Evolutionary conservation across 345 rosid species (phyloP).

Genomic region (Acer yangbiense): DNA sequence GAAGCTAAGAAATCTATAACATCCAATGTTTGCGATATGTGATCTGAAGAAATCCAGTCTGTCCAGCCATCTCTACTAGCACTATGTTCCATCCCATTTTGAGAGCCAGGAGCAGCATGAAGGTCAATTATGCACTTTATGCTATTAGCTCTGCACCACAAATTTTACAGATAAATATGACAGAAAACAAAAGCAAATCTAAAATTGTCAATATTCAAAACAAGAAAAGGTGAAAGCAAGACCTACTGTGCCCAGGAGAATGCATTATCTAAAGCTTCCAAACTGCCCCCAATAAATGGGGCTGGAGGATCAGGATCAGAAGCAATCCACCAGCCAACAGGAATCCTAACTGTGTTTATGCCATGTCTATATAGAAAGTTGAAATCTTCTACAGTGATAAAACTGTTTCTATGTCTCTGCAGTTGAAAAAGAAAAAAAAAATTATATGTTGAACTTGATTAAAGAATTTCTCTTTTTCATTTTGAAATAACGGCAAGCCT

Average conservation of each 20-base stretch:
- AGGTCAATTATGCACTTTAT: constrained; percentile 80
- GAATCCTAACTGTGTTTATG: constrained; percentile 71
- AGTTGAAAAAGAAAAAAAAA: constrained; percentile 12
- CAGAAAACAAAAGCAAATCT: constrained; percentile 9
- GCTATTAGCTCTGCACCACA: constrained; percentile 54
- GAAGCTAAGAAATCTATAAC: constrained; percentile 72
- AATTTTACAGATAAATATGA: constrained; percentile 13
- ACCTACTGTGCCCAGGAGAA: constrained; percentile 76
- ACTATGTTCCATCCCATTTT: constrained; percentile 84
- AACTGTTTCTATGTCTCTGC: constrained; percentile 66
- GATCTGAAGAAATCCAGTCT: constrained; percentile 58
- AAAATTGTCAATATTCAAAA: background rate
- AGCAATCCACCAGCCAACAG: constrained; percentile 88
- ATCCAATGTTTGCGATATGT: constrained; percentile 56
- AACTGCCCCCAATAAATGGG: constrained; percentile 62
- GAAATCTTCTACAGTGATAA: constrained; percentile 63
- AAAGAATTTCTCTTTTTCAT: background rate
- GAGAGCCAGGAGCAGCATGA: constrained; percentile 87
- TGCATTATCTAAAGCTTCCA: constrained; percentile 74
- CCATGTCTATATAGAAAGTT: constrained; percentile 58
- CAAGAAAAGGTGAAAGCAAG: constrained; percentile 22
- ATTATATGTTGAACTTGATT: background rate
- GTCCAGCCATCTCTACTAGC: constrained; percentile 67
- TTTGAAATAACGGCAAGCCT: background rate
- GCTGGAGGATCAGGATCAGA: constrained; percentile 73